Evolutionary conservation across 305 asterid genomes (phyloP).

Genomic region (Solanum chacoense): DNA sequence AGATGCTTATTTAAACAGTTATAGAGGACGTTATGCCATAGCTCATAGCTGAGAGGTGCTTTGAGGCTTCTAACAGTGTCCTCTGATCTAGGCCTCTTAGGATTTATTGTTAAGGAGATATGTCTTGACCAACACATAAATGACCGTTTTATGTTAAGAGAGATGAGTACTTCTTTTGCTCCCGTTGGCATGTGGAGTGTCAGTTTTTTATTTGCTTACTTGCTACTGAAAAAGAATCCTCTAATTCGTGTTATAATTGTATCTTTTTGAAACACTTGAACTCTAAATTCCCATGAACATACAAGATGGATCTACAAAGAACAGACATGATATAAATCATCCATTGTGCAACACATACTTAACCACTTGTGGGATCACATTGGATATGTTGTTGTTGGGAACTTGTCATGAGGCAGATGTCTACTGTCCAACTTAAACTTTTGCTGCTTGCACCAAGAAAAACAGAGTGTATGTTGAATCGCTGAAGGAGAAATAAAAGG

Average conservation of each 20-base stretch:
- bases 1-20: background rate
- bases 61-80: background rate
- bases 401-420: background rate
- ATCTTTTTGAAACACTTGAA: background rate
- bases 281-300: background rate
- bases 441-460: background rate
- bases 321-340: background rate
- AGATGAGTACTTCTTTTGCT: background rate
- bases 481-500: background rate
- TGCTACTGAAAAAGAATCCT: background rate
- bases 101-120: background rate
- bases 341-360: background rate
- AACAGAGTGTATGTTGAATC: background rate
- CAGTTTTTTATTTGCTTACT: background rate
- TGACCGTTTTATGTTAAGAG: background rate
- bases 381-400: background rate
- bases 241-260: background rate
- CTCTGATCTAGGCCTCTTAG: background rate
- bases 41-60: background rate
- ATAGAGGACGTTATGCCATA: background rate
- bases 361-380: background rate
- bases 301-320: background rate
- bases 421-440: background rate
- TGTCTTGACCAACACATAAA: background rate
- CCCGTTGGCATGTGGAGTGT: background rate